Evolutionary conservation across 306 rosid species (phyloP).

Genomic region (Prosopis cineraria): DNA sequence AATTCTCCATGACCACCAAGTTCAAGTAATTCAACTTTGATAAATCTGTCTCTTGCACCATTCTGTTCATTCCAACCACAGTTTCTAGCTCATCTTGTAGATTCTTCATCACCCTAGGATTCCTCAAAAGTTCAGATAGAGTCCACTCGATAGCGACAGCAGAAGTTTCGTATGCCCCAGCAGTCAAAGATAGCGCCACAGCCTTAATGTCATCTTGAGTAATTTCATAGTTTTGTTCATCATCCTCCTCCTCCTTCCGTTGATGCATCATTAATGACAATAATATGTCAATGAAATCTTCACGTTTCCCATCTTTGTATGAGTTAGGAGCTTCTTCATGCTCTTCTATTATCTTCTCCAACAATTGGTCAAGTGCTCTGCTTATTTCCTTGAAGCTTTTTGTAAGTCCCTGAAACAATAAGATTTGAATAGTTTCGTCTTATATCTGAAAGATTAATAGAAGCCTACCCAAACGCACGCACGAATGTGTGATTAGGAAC

Average conservation of each 20-base stretch:
- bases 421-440: background rate
- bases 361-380: background rate
- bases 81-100: slow-evolving; percentile 48
- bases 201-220: slow-evolving; percentile 40
- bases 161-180: slow-evolving; percentile 35
- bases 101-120: slow-evolving; percentile 44
- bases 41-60: background rate
- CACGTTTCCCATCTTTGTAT: background rate
- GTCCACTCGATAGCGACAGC: slow-evolving; percentile 36
- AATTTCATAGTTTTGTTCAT: no score
- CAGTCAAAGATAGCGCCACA: slow-evolving; percentile 34
- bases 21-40: background rate
- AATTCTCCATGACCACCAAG: background rate
- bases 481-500: no score
- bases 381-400: background rate
- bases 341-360: slow-evolving; percentile 5
- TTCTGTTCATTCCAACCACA: background rate
- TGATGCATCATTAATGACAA: slow-evolving; percentile 18
- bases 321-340: slow-evolving; percentile 8
- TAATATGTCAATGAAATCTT: slow-evolving; percentile 34
- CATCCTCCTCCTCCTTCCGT: background rate
- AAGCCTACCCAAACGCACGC: no score
- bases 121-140: slow-evolving; percentile 45
- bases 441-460: no score
- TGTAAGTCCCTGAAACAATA: background rate